phyloP scores from a whole-genome alignment of 345 rosid genomes.

The Eucalyptus polyanthemos region DNA sequence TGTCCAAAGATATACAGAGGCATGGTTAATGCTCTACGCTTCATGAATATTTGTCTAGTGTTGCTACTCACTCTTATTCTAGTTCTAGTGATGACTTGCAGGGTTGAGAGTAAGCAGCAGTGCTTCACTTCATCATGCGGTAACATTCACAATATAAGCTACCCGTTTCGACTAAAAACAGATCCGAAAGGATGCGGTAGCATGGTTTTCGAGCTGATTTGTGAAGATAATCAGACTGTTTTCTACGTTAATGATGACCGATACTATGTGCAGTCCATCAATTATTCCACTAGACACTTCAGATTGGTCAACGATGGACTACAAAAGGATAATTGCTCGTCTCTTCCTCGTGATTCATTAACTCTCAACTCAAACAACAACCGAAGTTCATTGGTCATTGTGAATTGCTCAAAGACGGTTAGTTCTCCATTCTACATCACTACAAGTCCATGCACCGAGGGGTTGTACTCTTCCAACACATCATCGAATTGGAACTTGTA shows the following conservation, averaged over 20 bases:
- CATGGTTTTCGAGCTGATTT: fast-evolving
- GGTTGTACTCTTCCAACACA: not conserved
- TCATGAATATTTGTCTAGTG: fast-evolving
- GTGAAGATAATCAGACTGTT: not conserved
- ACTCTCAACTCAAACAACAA: fast-evolving
- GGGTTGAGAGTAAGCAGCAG: too few relatives aligned
- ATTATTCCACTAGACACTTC: fast-evolving
- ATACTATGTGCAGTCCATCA: not conserved
- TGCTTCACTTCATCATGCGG: too few relatives aligned
- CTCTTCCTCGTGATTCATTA: not conserved
- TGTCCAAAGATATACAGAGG: not conserved
- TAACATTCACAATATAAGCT: too few relatives aligned
- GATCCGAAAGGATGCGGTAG: too few relatives aligned
- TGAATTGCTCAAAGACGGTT: not conserved
- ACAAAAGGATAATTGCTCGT: not conserved
- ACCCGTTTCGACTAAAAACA: too few relatives aligned
- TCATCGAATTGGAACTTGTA: not conserved
- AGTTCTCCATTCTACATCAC: not conserved
- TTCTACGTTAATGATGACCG: fast-evolving
- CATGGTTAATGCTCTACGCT: not conserved
- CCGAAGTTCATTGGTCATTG: fast-evolving
- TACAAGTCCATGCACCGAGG: fast-evolving
- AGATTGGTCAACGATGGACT: fast-evolving
- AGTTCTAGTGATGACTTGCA: not conserved
- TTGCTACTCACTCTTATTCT: not conserved